Percentiles rank a stretch among this genome's conserved stretches.
phyloP scores from a whole-genome alignment of 2,329 filamentous ascomycete species.

The Colletotrichum abscissum region DNA sequence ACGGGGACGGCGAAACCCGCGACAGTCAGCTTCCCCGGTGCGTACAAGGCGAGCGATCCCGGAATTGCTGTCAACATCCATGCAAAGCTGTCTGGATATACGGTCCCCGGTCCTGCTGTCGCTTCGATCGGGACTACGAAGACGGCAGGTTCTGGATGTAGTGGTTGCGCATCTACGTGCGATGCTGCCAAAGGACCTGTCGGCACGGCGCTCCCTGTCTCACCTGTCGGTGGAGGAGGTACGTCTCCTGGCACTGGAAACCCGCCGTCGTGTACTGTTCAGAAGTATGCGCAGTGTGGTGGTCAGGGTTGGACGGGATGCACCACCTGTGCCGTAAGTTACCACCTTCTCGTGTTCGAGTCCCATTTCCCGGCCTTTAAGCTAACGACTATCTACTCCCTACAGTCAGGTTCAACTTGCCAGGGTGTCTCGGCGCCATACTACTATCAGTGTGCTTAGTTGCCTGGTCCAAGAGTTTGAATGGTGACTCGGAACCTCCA shows the following conservation, averaged over 20 bases:
- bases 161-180: constrained; percentile 53
- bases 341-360: background rate
- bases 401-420: constrained; percentile 47
- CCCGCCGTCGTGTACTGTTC: constrained; percentile 45
- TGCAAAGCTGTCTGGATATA: constrained; percentile 50
- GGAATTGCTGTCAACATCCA: constrained; percentile 62
- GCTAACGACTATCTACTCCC: constrained; percentile 5
- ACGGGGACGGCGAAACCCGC: constrained; percentile 42
- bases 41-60: constrained; percentile 55
- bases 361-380: background rate
- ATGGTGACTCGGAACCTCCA: too few species aligned
- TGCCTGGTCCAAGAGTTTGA: background rate
- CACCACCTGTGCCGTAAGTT: constrained; percentile 51
- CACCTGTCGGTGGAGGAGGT: background rate
- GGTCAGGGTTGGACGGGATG: constrained; percentile 54
- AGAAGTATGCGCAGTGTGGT: constrained; percentile 52
- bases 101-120: constrained; percentile 56
- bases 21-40: constrained; percentile 54
- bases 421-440: constrained; percentile 50
- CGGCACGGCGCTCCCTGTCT: constrained; percentile 40
- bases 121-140: constrained; percentile 53
- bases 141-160: constrained; percentile 51
- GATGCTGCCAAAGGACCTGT: constrained; percentile 45
- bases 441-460: constrained; percentile 50
- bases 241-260: constrained; percentile 17